A percentile compares a stretch with the other conserved stretches of the same genome.
Evolutionary conservation across 176 grass and related monocot species (phyloP).

Genomic region (Stipa capillata): DNA sequence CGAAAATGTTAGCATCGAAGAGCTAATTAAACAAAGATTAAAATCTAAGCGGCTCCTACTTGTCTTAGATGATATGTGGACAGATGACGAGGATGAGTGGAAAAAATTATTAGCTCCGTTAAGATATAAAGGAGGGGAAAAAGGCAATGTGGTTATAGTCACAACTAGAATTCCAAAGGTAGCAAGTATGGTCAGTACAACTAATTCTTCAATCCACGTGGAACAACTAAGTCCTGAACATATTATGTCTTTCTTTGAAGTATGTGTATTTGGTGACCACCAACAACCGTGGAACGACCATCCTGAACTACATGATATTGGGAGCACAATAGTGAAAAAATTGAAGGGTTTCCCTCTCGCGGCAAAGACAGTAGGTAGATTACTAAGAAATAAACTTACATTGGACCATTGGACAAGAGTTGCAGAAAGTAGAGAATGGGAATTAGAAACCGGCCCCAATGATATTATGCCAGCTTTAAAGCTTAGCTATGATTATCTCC

Average conservation of each 20-base stretch:
- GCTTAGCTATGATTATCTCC: slow-evolving; percentile 25
- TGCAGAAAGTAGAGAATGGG: slow-evolving; percentile 9
- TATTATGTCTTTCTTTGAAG: not conserved
- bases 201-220: not conserved
- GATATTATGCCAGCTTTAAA: slow-evolving; percentile 36
- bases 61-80: slow-evolving; percentile 31
- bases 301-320: not conserved
- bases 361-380: slow-evolving; percentile 2
- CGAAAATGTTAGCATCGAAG: not conserved
- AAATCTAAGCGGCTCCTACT: not conserved
- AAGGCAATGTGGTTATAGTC: slow-evolving; percentile 1
- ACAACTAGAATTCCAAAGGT: not conserved
- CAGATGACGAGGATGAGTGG: not conserved
- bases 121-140: not conserved
- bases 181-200: not conserved
- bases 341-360: slow-evolving; percentile 6
- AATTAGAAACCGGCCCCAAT: not conserved
- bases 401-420: not conserved
- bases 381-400: not conserved
- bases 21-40: not conserved
- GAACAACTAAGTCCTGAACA: not conserved
- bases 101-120: not conserved
- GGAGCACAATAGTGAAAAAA: not conserved
- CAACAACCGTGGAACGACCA: fast-evolving
- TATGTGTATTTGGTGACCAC: not conserved